phyloP scores from a whole-genome alignment of 1,284 basidiomycete genomes.

The Exobasidium cylindrosporum region DNA sequence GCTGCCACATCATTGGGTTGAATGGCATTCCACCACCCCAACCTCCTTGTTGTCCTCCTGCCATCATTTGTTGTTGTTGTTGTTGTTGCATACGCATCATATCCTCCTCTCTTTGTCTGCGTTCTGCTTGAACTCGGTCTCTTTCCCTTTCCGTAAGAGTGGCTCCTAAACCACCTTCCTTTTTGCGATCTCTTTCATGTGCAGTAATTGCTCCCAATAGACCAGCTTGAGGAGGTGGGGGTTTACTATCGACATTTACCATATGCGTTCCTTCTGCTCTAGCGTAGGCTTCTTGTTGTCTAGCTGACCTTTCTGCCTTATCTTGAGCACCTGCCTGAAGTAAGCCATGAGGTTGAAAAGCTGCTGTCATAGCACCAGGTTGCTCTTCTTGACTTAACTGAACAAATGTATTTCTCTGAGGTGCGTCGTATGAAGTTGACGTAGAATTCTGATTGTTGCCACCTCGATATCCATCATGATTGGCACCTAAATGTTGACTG shows the following conservation, averaged over 20 bases:
- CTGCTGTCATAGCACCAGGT: constrained; percentile 47
- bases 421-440: constrained; percentile 12
- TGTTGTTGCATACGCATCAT: constrained; percentile 78
- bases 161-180: constrained; percentile 89
- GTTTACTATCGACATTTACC: constrained; percentile 84
- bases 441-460: constrained; percentile 18
- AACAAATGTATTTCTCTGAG: constrained; percentile 37
- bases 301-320: constrained; percentile 90
- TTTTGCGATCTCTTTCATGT: constrained; percentile 88
- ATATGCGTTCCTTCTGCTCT: constrained; percentile 82
- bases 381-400: constrained; percentile 45
- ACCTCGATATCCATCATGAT: constrained; percentile 32
- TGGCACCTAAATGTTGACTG: constrained; percentile 35
- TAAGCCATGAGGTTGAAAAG: constrained; percentile 88
- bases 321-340: constrained; percentile 92
- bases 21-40: constrained; percentile 24
- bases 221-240: constrained; percentile 90
- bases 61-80: constrained; percentile 26
- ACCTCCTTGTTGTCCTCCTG: constrained; percentile 20
- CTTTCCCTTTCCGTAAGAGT: constrained; percentile 90
- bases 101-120: constrained; percentile 84
- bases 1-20: constrained; percentile 24
- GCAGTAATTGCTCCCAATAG: constrained; percentile 91
- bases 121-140: constrained; percentile 63
- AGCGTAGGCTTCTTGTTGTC: constrained; percentile 86